A percentile compares a stretch with the other conserved stretches of the same genome.
phyloP scores from a whole-genome alignment of 139 green algal species.

The Pleodorina starrii region DNA sequence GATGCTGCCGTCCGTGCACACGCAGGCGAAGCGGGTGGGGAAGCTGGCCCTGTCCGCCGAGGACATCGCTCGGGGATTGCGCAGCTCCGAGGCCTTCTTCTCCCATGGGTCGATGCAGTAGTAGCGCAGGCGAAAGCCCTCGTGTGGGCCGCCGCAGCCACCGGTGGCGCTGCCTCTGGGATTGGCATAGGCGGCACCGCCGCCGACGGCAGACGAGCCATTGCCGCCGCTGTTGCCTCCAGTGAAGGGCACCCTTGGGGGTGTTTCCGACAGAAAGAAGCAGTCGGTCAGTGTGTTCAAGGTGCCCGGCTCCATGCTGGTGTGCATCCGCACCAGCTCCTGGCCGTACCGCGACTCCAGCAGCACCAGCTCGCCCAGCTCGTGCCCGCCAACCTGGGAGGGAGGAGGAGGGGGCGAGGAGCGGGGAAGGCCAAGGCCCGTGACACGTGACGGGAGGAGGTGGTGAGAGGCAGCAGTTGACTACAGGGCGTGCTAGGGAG shows the following conservation, averaged over 20 bases:
- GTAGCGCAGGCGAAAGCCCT: not conserved
- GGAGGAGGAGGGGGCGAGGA: too few species aligned
- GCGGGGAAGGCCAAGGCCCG: too few species aligned
- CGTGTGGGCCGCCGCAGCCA: not conserved
- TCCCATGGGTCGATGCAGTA: not conserved
- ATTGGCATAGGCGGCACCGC: not conserved
- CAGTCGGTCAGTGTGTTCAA: not conserved
- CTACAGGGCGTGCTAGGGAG: too few species aligned
- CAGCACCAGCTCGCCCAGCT: not conserved
- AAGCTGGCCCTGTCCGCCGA: not conserved
- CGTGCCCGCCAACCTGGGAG: constrained; percentile 1
- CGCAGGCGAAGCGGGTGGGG: not conserved
- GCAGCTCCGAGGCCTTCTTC: not conserved
- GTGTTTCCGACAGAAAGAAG: constrained; percentile 16
- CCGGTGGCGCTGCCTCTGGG: not conserved
- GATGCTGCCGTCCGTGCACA: constrained; percentile 8
- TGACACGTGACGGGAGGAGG: too few species aligned
- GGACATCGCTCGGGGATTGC: not conserved
- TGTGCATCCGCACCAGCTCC: constrained; percentile 19
- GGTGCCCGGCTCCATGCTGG: not conserved
- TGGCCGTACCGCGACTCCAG: constrained; percentile 10
- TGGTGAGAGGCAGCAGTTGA: too few species aligned
- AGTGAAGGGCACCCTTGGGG: not conserved
- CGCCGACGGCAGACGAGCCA: not conserved
- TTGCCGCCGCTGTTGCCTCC: not conserved